phyloP scores from a whole-genome alignment of 2,329 filamentous ascomycete genomes.

The Curvularia sp. region DNA sequence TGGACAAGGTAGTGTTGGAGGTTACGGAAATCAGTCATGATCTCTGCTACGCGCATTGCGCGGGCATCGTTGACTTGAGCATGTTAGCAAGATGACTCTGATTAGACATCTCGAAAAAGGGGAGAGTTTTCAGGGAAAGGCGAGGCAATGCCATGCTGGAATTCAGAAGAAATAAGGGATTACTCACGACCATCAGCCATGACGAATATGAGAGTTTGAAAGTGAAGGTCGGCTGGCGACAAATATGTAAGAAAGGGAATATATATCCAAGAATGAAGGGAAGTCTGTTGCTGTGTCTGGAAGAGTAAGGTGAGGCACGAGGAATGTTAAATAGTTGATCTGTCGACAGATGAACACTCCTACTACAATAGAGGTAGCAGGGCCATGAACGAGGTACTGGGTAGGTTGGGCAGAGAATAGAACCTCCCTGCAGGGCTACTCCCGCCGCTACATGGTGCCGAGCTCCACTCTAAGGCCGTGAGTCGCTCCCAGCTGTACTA shows the following conservation, averaged over 20 bases:
- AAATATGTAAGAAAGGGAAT: slow-evolving; percentile 15
- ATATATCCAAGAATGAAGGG: slow-evolving; percentile 21
- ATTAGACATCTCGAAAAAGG: neutral
- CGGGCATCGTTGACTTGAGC: slow-evolving; percentile 67
- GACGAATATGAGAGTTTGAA: slow-evolving; percentile 20
- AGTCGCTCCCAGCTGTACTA: slow-evolving; percentile 48
- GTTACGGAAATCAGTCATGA: slow-evolving; percentile 69
- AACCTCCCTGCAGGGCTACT: slow-evolving; percentile 41
- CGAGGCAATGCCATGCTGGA: slow-evolving; percentile 1
- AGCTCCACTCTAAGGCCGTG: slow-evolving; percentile 47
- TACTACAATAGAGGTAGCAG: slow-evolving; percentile 24
- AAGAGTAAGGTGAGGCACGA: slow-evolving; percentile 37
- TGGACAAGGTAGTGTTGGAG: slow-evolving; percentile 65
- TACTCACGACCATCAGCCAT: slow-evolving; percentile 66
- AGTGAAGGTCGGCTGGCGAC: slow-evolving; percentile 24
- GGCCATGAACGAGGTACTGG: slow-evolving; percentile 37
- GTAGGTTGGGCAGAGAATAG: slow-evolving; percentile 24
- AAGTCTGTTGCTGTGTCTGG: slow-evolving; percentile 30
- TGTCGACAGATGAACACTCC: slow-evolving; percentile 37
- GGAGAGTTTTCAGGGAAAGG: neutral
- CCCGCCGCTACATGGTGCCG: slow-evolving; percentile 48
- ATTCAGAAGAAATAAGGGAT: slow-evolving; percentile 17
- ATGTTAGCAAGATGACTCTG: slow-evolving; percentile 19
- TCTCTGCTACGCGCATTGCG: slow-evolving; percentile 67
- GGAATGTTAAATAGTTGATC: slow-evolving; percentile 46